A percentile compares a stretch with the other conserved stretches of the same genome.
These are phyloP conservation scores for Lichtheimia ramosa DNA, from an alignment of 371 early-diverging fungal species.

Conservation along the genomic window DNA sequence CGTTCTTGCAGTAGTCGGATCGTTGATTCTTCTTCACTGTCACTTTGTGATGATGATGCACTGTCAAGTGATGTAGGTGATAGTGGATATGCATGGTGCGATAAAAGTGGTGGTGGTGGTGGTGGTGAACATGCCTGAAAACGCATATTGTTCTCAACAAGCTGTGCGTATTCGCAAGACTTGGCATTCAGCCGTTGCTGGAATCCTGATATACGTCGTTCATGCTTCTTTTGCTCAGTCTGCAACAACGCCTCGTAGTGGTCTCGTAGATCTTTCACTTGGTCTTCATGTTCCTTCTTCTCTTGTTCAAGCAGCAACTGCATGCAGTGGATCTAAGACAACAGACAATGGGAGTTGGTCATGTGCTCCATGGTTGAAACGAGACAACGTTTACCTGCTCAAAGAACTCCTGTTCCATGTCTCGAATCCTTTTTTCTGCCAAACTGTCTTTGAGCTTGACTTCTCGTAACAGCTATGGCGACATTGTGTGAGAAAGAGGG, in stretches of 20 bases:
- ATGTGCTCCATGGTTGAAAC: too few relatives aligned
- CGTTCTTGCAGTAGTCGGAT: not conserved
- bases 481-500: too few relatives aligned
- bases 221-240: constrained; percentile 31
- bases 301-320: constrained; percentile 23
- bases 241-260: constrained; percentile 25
- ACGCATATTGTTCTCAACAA: constrained; percentile 7
- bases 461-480: constrained; percentile 26
- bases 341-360: too few relatives aligned
- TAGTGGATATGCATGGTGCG: not conserved
- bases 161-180: constrained; percentile 20
- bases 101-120: not conserved
- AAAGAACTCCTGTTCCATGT: constrained; percentile 20
- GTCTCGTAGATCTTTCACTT: constrained; percentile 15
- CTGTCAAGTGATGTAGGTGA: not conserved
- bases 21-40: not conserved
- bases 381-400: constrained; percentile 1
- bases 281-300: constrained; percentile 15
- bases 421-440: constrained; percentile 27
- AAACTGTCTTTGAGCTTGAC: constrained; percentile 28
- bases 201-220: constrained; percentile 22
- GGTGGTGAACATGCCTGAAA: not conserved
- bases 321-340: constrained; percentile 17
- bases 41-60: not conserved
- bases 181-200: constrained; percentile 34